phyloP scores from a whole-genome alignment of 129 eudicot species.

The Deinandra increscens region DNA sequence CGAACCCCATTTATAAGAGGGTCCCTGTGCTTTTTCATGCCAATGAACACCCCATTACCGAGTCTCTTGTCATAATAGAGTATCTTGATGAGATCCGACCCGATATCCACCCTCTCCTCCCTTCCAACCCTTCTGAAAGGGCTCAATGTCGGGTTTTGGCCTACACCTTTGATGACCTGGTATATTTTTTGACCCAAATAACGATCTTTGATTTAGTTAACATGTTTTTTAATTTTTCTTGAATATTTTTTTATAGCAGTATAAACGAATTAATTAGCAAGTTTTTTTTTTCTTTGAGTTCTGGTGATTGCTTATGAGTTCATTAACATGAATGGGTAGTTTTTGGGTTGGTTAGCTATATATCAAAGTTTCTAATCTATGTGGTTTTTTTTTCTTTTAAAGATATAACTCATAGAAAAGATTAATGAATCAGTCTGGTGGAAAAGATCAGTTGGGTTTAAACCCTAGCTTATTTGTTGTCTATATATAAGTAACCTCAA shows the following conservation, averaged over 20 bases:
- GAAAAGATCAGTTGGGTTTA: no score
- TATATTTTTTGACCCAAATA: not conserved
- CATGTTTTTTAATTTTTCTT: no score
- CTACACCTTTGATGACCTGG: not conserved
- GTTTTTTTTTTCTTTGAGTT: no score
- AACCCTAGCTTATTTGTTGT: no score
- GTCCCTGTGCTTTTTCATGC: not conserved
- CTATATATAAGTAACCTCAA: no score
- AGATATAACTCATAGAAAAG: no score
- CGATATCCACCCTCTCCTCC: constrained; percentile 4
- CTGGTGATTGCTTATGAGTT: no score
- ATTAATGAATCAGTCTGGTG: no score
- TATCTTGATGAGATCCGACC: constrained; percentile 3
- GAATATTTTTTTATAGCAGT: no score
- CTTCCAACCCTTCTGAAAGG: not conserved
- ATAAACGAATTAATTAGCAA: no score
- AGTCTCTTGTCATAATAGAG: constrained; percentile 1
- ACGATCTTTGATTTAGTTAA: not conserved
- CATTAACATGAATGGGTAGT: no score
- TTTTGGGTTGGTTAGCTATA: not conserved
- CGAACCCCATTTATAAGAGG: not conserved
- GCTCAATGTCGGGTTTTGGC: not conserved
- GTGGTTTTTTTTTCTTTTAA: not conserved
- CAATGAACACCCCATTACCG: not conserved
- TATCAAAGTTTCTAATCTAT: not conserved